A percentile compares a stretch with the other conserved stretches of the same genome.
phyloP scores from a whole-genome alignment of 2,329 filamentous ascomycete species.

The Raffaelea ambrosiae region DNA sequence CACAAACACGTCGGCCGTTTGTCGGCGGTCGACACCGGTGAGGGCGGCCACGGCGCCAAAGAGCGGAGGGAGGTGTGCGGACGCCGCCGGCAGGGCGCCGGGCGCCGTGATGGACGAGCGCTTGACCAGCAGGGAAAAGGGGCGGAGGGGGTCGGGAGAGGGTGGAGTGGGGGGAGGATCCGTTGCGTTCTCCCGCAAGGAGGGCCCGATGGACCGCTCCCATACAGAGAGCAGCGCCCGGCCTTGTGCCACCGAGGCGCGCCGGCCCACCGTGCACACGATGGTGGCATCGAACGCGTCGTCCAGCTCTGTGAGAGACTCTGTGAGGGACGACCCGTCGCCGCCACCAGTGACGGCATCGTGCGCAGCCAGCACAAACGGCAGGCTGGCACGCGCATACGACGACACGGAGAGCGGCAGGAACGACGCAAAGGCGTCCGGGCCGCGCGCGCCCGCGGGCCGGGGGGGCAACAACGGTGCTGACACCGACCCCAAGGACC shows the following conservation, averaged over 20 bases:
- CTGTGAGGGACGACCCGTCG: background rate
- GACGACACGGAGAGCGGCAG: conserved; percentile 62
- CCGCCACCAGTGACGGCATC: conserved; percentile 22
- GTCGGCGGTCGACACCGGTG: conserved; percentile 50
- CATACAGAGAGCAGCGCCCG: conserved; percentile 66
- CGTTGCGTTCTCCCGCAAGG: background rate
- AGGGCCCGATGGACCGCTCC: conserved; percentile 56
- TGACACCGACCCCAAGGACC: no score
- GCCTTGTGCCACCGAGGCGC: conserved; percentile 69
- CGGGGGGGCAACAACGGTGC: no score
- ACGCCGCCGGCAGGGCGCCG: conserved; percentile 29
- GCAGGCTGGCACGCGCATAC: conserved; percentile 63
- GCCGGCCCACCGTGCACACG: conserved; percentile 68
- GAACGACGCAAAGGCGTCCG: conserved; percentile 52
- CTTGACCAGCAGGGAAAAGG: conserved; percentile 28
- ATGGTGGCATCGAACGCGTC: conserved; percentile 70
- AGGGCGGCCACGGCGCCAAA: conserved; percentile 58
- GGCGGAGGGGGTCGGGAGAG: conserved; percentile 21
- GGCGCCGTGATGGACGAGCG: conserved; percentile 5
- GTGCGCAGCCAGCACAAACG: conserved; percentile 64
- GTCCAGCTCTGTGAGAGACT: conserved; percentile 49
- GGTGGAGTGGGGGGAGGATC: conserved; percentile 6
- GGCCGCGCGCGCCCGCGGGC: conserved; percentile 16
- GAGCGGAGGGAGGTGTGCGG: conserved; percentile 62
- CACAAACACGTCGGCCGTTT: conserved; percentile 67